phyloP scores from a whole-genome alignment of 148 eudicot genomes.

The Nepenthes gracilis region DNA sequence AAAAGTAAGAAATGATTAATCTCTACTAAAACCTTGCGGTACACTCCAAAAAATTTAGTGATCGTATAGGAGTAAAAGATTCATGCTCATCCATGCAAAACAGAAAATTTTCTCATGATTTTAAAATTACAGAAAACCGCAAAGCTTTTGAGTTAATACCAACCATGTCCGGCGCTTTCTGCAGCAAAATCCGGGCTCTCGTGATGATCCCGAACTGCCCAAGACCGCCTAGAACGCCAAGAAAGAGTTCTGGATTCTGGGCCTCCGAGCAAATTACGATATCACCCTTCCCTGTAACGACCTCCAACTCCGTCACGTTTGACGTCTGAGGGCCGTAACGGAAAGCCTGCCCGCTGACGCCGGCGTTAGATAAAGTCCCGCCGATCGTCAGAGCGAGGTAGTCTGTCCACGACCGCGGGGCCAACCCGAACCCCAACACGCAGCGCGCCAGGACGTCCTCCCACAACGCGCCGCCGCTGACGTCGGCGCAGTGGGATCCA shows the following conservation, averaged over 20 bases:
- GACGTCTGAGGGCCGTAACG: slow-evolving; percentile 66
- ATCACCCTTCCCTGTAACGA: slow-evolving; percentile 84
- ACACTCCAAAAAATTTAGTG: background rate
- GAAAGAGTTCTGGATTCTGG: slow-evolving; percentile 40
- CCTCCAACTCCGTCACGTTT: slow-evolving; percentile 72
- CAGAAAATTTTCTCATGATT: background rate
- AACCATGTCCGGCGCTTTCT: slow-evolving; percentile 65
- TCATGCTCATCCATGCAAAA: background rate
- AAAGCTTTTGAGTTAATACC: slow-evolving; percentile 1
- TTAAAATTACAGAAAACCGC: background rate
- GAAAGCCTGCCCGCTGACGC: slow-evolving; percentile 82
- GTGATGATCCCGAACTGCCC: slow-evolving; percentile 89
- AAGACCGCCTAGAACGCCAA: slow-evolving; percentile 73
- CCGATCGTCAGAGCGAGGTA: slow-evolving; percentile 77
- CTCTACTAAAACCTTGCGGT: no score
- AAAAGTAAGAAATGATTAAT: no score
- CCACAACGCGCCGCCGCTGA: slow-evolving; percentile 87
- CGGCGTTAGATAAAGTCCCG: slow-evolving; percentile 81
- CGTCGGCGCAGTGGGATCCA: slow-evolving; percentile 33
- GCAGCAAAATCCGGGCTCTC: slow-evolving; percentile 60
- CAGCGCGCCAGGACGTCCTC: slow-evolving; percentile 56
- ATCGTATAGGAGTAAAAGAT: background rate
- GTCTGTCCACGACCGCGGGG: slow-evolving; percentile 91
- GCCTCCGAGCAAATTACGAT: slow-evolving; percentile 31
- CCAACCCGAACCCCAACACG: slow-evolving; percentile 33